phyloP scores from a whole-genome alignment of 2,329 filamentous ascomycete species.

The Botrytis medusae region DNA sequence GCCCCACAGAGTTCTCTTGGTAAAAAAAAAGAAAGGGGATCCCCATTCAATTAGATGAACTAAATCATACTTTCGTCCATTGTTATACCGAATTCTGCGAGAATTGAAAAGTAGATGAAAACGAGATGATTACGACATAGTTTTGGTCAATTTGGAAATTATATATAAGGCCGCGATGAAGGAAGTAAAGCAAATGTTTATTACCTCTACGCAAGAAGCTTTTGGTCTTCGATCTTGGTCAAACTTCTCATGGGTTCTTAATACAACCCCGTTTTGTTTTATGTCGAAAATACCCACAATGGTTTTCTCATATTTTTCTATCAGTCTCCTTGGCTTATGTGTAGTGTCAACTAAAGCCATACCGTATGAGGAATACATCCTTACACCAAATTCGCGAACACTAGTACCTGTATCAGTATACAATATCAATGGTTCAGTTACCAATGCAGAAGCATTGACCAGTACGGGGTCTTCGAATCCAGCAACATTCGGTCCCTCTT shows the following conservation, averaged over 20 bases:
- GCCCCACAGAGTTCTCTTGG: background rate
- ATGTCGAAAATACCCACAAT: background rate
- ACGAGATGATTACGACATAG: background rate
- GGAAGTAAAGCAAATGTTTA: no score
- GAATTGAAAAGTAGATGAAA: no score
- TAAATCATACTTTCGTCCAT: background rate
- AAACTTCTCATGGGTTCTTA: background rate
- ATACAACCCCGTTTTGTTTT: background rate
- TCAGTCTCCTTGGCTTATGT: slow-evolving; percentile 5
- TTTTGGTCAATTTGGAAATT: background rate
- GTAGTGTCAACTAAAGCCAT: slow-evolving; percentile 21
- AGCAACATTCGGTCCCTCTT: slow-evolving; percentile 34
- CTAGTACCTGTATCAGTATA: slow-evolving; percentile 36
- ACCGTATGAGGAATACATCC: slow-evolving; percentile 41
- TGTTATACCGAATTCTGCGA: background rate
- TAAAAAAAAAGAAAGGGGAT: background rate
- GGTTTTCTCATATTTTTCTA: background rate
- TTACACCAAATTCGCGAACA: slow-evolving; percentile 38
- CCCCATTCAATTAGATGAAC: background rate
- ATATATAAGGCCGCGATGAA: background rate
- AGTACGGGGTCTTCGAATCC: slow-evolving; percentile 7
- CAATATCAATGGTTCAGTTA: slow-evolving; percentile 39
- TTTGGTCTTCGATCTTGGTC: background rate
- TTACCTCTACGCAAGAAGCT: background rate
- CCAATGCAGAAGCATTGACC: slow-evolving; percentile 29